Percentiles rank a stretch among this genome's conserved stretches.
These are phyloP conservation scores for Ceratocystis albifundus DNA, from an alignment of 2,329 filamentous ascomycete genomes.

Conservation along the genomic window DNA sequence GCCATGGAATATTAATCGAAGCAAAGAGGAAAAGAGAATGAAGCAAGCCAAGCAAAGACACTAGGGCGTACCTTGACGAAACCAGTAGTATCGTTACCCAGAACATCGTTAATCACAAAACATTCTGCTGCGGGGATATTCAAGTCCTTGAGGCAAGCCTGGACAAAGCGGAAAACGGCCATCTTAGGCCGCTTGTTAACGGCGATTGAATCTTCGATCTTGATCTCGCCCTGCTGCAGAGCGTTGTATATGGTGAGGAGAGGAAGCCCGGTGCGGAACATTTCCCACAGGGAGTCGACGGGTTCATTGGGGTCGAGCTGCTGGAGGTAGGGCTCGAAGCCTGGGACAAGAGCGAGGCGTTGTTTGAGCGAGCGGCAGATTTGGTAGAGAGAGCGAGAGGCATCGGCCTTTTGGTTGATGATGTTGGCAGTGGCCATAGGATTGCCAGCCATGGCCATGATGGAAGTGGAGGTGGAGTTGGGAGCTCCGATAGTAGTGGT, in stretches of 20 bases:
- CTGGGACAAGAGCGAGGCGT: slow-evolving; percentile 70
- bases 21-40: background rate
- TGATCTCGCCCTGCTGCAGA: slow-evolving; percentile 58
- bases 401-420: slow-evolving; percentile 92
- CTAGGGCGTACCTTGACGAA: slow-evolving; percentile 70
- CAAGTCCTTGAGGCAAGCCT: slow-evolving; percentile 75
- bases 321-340: slow-evolving; percentile 62
- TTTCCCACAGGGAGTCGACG: slow-evolving; percentile 82
- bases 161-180: slow-evolving; percentile 83
- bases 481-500: slow-evolving; percentile 24
- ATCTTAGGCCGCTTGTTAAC: slow-evolving; percentile 74
- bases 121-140: slow-evolving; percentile 69
- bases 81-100: slow-evolving; percentile 87
- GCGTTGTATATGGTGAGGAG: slow-evolving; percentile 83
- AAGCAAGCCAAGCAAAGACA: background rate
- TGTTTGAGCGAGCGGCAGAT: slow-evolving; percentile 80
- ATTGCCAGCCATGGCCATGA: slow-evolving; percentile 41
- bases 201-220: slow-evolving; percentile 50
- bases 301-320: slow-evolving; percentile 63
- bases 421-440: slow-evolving; percentile 79
- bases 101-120: slow-evolving; percentile 84
- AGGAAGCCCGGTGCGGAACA: slow-evolving; percentile 71
- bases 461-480: slow-evolving; percentile 22
- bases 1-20: background rate
- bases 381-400: slow-evolving; percentile 83